Percentiles rank a stretch among this genome's conserved stretches.
These are phyloP conservation scores for Gonium pectorale DNA, from an alignment of 139 green algal genomes.

Conservation along the genomic window DNA sequence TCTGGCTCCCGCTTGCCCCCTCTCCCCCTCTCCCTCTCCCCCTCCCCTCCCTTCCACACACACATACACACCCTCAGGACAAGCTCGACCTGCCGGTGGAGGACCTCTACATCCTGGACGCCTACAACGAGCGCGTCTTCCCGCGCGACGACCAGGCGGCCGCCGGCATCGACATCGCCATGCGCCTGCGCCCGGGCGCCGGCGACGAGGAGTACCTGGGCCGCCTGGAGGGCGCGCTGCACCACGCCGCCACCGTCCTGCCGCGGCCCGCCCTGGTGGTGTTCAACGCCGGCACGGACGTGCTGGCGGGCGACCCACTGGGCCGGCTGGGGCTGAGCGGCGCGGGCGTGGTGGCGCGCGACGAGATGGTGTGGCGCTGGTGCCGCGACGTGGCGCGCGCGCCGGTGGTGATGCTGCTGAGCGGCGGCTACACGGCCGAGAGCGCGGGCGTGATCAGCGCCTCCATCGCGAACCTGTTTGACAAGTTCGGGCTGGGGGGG, in stretches of 20 bases:
- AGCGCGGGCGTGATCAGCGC: conserved; percentile 17
- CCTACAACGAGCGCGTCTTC: conserved; percentile 44
- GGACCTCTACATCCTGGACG: conserved; percentile 54
- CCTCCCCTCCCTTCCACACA: not conserved
- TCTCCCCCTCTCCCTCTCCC: not conserved
- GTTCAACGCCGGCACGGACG: conserved; percentile 88
- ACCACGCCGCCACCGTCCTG: conserved; percentile 34
- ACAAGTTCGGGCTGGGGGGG: conserved; percentile 25
- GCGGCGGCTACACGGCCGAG: conserved; percentile 73
- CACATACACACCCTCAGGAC: conserved; percentile 13
- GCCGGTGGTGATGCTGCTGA: conserved; percentile 80
- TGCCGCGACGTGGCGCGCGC: conserved; percentile 43
- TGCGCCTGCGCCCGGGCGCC: conserved; percentile 29
- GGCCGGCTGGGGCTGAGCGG: conserved; percentile 69
- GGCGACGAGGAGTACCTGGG: conserved; percentile 42
- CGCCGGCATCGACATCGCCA: conserved; percentile 28
- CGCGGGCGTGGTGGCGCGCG: conserved; percentile 52
- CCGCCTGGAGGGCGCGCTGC: conserved; percentile 37
- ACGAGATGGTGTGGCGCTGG: conserved; percentile 65
- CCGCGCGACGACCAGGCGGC: conserved; percentile 21
- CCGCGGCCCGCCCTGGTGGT: conserved; percentile 73
- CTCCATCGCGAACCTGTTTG: conserved; percentile 28
- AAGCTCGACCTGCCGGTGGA: conserved; percentile 22
- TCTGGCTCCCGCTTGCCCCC: not conserved
- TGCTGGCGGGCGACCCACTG: conserved; percentile 82